Base-by-base conservation (phyloP, 2,329 filamentous ascomycete genomes). In the Fusarium algeriense region DNA sequence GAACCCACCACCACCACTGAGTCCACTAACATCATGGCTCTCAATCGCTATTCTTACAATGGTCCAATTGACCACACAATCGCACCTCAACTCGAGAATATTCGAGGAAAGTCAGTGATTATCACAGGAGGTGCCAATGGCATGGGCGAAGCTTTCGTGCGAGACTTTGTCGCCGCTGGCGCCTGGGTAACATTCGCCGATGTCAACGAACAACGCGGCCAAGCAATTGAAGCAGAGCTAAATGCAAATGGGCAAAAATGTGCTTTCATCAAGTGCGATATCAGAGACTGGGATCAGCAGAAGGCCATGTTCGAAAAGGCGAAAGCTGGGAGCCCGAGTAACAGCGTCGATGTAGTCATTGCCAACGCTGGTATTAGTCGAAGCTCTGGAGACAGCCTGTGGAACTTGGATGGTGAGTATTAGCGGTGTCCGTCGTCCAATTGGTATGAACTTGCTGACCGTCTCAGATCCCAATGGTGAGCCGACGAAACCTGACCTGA, bases 111-210 rank as follows among this genome's bases (percentile, higher is more conserved):
- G 69, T 83, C 82, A 2, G 83, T 85, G 28, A 79, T 86, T 26
- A 80, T 86, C 19, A 86, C 84, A 2, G 84, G 84, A n/a, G 85
- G 84, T 14, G 84, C 79, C 38, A 81, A 80, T 62, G 82, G 82
- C 26, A 81, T 84, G 62, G 82, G 82, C 11, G 79, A 82, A 64
- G 74, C 71, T 1, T 81, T 78, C 28, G 80, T 81, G 0, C 69
- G 78, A 6, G 76, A 77, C 8, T 83, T 83, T 50, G 76, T 73
- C 13, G 75, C 67, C 6, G 78, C 80, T 9, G 82, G 82, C 10
- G 81, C 82, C 5, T 83, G 78, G 60, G 81, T 84, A 7, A 83
- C 81, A 1, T 79, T 84, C 69, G 81, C 77, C 32, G 82, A 84
- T 58, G 64, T 83, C 11, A 78, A 82, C 56, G 67, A 73, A 17